Evolutionary conservation across 805 yeast species (phyloP).

Genomic region (Candida qinlingensis): DNA sequence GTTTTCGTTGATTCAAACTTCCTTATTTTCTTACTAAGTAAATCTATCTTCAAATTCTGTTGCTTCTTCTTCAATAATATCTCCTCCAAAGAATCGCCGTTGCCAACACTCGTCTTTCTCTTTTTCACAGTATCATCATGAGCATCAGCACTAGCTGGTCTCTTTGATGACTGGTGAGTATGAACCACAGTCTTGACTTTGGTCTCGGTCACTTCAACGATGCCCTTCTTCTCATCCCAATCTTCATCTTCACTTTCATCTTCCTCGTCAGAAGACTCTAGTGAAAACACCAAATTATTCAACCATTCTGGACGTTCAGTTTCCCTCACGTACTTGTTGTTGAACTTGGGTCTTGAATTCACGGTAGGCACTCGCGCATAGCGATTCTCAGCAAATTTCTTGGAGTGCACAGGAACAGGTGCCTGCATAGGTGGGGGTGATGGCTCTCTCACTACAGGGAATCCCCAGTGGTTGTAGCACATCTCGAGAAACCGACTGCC

Average conservation of each 20-base stretch:
- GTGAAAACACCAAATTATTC: slow-evolving; percentile 19
- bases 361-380: neutral
- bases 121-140: slow-evolving; percentile 5
- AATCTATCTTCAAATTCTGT: slow-evolving; percentile 1
- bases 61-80: slow-evolving; percentile 3
- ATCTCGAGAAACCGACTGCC: slow-evolving; percentile 14
- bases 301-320: slow-evolving; percentile 22
- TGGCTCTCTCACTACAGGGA: slow-evolving; percentile 11
- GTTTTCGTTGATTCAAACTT: neutral
- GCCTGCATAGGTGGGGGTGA: neutral
- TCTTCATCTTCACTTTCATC: slow-evolving; percentile 7
- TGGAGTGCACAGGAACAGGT: neutral
- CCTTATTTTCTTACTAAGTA: slow-evolving; percentile 3
- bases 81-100: neutral
- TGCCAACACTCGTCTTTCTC: neutral
- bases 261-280: slow-evolving; percentile 20
- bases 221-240: neutral
- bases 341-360: slow-evolving; percentile 8
- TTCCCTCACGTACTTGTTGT: slow-evolving; percentile 13
- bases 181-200: neutral
- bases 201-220: neutral
- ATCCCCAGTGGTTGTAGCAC: slow-evolving; percentile 17
- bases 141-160: neutral
- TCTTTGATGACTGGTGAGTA: neutral
- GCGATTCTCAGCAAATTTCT: neutral